Conservation (phyloP, 2,329 filamentous ascomycete species). For the Colletotrichum falcatum region DNA sequence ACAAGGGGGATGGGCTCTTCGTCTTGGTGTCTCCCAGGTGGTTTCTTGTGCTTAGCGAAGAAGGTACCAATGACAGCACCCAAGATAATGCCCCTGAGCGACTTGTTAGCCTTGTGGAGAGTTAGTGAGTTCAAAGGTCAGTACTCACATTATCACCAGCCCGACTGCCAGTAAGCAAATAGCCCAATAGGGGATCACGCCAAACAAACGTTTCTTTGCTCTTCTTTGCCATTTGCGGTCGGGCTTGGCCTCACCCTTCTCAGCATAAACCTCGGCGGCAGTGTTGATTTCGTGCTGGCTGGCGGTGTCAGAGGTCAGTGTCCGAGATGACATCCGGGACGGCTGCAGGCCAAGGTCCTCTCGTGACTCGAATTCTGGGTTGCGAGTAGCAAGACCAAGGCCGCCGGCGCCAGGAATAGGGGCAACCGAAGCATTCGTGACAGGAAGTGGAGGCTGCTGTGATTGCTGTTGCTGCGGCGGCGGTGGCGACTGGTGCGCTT, state of each 20-base stretch:
- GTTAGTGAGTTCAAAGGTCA: not conserved
- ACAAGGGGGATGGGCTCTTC: slow-evolving; percentile 49
- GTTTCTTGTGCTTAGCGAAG: slow-evolving; percentile 50
- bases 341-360: slow-evolving; percentile 65
- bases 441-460: slow-evolving; percentile 16
- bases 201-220: slow-evolving; percentile 67
- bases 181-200: slow-evolving; percentile 72
- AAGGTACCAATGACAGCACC: slow-evolving; percentile 68
- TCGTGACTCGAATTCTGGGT: slow-evolving; percentile 71
- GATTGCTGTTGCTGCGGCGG: slow-evolving; percentile 28
- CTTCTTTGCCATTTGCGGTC: slow-evolving; percentile 59
- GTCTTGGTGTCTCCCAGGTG: slow-evolving; percentile 43
- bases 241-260: slow-evolving; percentile 59
- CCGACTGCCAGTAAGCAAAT: slow-evolving; percentile 62
- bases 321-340: slow-evolving; percentile 65
- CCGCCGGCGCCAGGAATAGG: slow-evolving; percentile 69
- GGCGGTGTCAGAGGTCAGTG: slow-evolving; percentile 59
- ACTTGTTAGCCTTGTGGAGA: not conserved
- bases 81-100: slow-evolving; percentile 59
- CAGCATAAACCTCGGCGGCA: slow-evolving; percentile 57
- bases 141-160: slow-evolving; percentile 59
- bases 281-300: slow-evolving; percentile 68
- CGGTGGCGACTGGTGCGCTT: slow-evolving; percentile 22
- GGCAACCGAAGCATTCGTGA: slow-evolving; percentile 38
- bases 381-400: slow-evolving; percentile 69